Evolutionary conservation across 139 green algal genomes (phyloP).

Genomic region (Bryopsis sp.): DNA sequence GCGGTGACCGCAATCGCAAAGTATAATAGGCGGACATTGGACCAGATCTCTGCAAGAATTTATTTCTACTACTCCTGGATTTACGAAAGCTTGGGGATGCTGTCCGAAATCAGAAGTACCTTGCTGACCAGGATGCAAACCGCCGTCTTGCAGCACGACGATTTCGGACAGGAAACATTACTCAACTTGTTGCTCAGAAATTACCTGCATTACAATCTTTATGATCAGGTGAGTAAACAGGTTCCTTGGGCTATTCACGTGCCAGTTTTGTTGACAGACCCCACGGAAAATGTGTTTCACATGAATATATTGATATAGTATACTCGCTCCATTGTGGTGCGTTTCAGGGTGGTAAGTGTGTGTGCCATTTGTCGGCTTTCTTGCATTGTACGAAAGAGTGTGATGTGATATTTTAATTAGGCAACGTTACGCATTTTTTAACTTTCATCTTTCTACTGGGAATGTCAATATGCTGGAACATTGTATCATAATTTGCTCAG

Average conservation of each 20-base stretch:
- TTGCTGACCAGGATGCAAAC: conserved; percentile 82
- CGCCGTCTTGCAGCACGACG: conserved; percentile 84
- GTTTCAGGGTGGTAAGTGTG: no score
- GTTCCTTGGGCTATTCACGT: neutral
- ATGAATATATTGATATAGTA: no score
- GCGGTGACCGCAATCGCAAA: conserved; percentile 44
- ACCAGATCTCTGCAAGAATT: conserved; percentile 77
- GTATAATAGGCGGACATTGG: conserved; percentile 88
- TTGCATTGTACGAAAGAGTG: no score
- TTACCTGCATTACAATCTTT: conserved; percentile 92
- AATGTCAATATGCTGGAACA: no score
- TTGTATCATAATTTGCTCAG: no score
- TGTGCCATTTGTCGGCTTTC: no score
- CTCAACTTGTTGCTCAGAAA: conserved; percentile 96
- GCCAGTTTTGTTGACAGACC: no score
- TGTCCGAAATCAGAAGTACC: conserved; percentile 68
- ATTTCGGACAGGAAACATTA: conserved; percentile 79
- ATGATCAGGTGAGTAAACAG: conserved; percentile 80
- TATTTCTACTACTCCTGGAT: conserved; percentile 82
- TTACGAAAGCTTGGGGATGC: conserved; percentile 58
- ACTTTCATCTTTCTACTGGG: no score
- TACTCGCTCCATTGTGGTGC: no score
- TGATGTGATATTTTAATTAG: no score
- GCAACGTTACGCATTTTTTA: no score
- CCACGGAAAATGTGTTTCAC: no score